phyloP scores from a whole-genome alignment of 257 asterid species.

The Nicotiana noctiflora region DNA sequence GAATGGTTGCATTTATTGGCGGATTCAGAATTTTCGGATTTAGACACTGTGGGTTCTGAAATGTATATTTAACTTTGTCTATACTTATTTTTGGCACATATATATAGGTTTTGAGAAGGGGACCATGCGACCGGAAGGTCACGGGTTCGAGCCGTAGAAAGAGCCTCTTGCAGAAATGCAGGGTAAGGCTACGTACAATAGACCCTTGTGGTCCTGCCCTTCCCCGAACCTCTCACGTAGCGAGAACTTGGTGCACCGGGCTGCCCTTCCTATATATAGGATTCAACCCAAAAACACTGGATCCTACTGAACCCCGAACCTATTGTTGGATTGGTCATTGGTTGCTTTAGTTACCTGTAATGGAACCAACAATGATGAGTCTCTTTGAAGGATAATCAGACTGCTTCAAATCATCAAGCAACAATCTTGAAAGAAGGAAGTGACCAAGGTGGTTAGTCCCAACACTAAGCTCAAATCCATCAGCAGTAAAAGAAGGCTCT shows the following conservation, averaged over 20 bases:
- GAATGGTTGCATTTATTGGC: neutral
- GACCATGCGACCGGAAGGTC: no score
- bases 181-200: no score
- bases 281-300: neutral
- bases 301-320: neutral
- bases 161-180: no score
- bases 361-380: constrained; percentile 86
- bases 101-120: neutral
- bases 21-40: neutral
- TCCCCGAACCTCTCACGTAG: no score
- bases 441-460: constrained; percentile 91
- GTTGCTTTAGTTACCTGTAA: constrained; percentile 44
- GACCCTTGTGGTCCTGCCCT: no score
- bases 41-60: neutral
- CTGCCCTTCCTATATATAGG: no score
- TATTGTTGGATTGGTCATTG: neutral
- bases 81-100: neutral
- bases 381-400: constrained; percentile 79
- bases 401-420: constrained; percentile 65
- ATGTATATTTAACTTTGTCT: neutral
- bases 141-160: no score
- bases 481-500: constrained; percentile 75
- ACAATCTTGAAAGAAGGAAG: constrained; percentile 74
- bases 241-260: no score
- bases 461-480: constrained; percentile 87